Percentiles rank a stretch among this genome's conserved stretches.
These are phyloP conservation scores for Capsicum pubescens DNA, from an alignment of 257 asterid species.

Conservation along the genomic window DNA sequence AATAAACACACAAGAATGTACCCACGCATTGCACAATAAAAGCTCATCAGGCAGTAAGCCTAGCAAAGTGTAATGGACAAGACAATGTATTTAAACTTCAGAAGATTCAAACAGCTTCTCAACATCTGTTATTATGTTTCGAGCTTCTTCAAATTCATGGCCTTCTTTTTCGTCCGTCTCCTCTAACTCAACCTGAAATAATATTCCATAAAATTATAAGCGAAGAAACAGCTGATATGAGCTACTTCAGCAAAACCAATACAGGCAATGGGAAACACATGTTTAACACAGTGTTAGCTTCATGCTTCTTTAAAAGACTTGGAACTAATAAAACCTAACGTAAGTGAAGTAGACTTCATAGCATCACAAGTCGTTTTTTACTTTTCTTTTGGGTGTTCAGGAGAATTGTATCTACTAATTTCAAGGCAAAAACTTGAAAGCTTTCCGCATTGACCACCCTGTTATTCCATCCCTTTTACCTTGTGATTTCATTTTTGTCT, in stretches of 20 bases:
- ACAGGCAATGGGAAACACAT: background rate
- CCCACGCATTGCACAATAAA: background rate
- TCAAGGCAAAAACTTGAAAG: background rate
- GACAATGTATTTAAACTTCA: constrained; percentile 36
- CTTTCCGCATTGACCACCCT: background rate
- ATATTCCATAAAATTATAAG: background rate
- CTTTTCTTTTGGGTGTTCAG: background rate
- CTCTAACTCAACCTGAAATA: constrained; percentile 70
- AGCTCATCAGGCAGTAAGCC: background rate
- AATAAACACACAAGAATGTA: background rate
- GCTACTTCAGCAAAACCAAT: background rate
- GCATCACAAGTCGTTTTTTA: background rate
- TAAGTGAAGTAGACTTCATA: background rate
- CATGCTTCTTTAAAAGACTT: background rate
- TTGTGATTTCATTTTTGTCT: background rate
- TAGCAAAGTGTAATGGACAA: background rate
- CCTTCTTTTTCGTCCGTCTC: constrained; percentile 68
- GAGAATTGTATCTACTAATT: background rate
- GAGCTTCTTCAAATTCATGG: constrained; percentile 79
- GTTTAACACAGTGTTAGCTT: background rate
- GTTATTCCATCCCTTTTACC: background rate
- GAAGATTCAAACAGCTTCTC: constrained; percentile 58
- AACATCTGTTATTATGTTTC: constrained; percentile 53
- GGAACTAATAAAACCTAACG: constrained; percentile 10
- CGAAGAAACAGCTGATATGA: background rate